phyloP scores from a whole-genome alignment of 2,329 filamentous ascomycete species.

The Microdochium trichocladiopsis region DNA sequence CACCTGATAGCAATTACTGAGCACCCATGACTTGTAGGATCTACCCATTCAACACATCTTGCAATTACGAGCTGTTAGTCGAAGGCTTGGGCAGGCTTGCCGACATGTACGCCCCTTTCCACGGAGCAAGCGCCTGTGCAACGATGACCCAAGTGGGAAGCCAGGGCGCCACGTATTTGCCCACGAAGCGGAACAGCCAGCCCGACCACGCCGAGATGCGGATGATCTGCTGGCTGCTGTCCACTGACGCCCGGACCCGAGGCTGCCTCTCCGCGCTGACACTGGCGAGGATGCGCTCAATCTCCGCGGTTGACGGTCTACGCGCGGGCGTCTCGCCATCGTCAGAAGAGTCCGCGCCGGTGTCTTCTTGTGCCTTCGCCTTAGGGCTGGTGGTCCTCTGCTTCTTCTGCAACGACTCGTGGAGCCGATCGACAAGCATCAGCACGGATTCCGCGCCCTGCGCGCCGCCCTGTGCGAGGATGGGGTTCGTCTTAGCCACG shows the following conservation, averaged over 20 bases:
- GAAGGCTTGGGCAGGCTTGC: neutral
- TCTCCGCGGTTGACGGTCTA: neutral
- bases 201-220: neutral
- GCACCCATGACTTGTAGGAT: no score
- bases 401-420: neutral
- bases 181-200: neutral
- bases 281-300: neutral
- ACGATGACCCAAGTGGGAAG: neutral
- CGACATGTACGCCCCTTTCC: neutral
- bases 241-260: neutral
- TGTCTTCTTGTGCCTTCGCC: neutral
- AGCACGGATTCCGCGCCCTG: neutral
- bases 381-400: neutral
- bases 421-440: neutral
- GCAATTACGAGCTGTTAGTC: neutral
- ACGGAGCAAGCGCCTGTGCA: neutral
- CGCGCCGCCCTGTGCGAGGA: neutral
- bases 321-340: neutral
- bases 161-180: neutral
- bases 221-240: neutral
- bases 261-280: neutral
- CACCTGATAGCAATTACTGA: no score
- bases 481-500: neutral
- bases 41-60: no score
- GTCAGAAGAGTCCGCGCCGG: neutral